Conservation (phyloP, 2,329 filamentous ascomycete genomes). For the Trichothecium sympodiale region DNA sequence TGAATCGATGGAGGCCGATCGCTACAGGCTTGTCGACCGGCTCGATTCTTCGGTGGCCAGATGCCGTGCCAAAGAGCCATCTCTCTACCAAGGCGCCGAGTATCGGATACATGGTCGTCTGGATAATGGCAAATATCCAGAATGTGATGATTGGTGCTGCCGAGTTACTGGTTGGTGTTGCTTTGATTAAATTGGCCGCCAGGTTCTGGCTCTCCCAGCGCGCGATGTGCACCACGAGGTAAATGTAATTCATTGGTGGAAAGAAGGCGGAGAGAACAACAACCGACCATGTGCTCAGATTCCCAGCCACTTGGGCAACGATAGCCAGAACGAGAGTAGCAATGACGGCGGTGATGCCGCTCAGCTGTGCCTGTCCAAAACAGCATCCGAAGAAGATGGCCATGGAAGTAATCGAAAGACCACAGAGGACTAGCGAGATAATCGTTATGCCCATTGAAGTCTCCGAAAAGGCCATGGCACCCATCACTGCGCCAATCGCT, state of each 20-base stretch:
- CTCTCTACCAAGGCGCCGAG: too few species aligned
- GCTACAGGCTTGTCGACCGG: constrained; percentile 4
- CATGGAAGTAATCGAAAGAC: too few species aligned
- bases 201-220: too few species aligned
- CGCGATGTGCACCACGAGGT: too few species aligned
- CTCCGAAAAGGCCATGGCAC: constrained; percentile 15
- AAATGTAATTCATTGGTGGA: not conserved
- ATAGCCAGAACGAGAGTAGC: not conserved
- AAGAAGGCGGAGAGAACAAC: not conserved
- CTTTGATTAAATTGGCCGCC: constrained; percentile 5
- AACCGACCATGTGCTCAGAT: not conserved
- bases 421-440: constrained; percentile 33
- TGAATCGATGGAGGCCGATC: constrained; percentile 9
- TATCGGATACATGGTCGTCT: too few species aligned
- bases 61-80: constrained; percentile 24
- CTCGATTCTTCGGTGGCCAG: constrained; percentile 13
- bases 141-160: too few species aligned
- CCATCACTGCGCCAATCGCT: constrained; percentile 24
- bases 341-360: constrained; percentile 2
- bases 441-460: constrained; percentile 19
- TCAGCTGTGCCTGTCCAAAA: constrained; percentile 2
- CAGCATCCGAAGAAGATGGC: too few species aligned
- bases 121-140: too few species aligned
- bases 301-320: not conserved
- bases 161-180: too few species aligned